Evolutionary conservation across 2,329 filamentous ascomycete genomes (phyloP).

Genomic region (Leptosphaerulina australis): DNA sequence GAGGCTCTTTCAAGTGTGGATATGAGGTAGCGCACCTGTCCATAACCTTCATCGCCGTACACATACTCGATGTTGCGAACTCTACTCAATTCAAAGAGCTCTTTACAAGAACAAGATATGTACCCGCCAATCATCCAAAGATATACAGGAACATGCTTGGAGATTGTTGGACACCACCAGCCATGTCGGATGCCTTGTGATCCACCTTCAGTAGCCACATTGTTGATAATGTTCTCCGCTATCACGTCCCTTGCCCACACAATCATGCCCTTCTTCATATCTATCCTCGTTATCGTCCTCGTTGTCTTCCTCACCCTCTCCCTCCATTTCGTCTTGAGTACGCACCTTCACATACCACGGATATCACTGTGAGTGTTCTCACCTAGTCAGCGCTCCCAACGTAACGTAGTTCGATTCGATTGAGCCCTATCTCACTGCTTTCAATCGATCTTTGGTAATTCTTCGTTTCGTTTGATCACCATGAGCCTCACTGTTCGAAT

Average conservation of each 20-base stretch:
- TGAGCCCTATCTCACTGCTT: no score
- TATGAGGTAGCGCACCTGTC: no score
- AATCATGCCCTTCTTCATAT: conserved; percentile 5
- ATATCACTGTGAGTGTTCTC: background rate
- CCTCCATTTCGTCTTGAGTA: background rate
- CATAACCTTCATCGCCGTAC: background rate
- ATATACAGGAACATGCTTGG: conserved; percentile 7
- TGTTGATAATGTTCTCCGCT: no score
- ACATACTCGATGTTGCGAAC: background rate
- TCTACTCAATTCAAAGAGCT: background rate
- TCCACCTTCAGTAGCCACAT: background rate
- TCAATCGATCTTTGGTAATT: no score
- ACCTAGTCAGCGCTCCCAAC: no score
- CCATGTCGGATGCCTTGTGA: no score
- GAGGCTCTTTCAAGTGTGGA: no score
- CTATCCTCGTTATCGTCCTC: background rate
- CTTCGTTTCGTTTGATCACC: no score
- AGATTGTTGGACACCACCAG: background rate
- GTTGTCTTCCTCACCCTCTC: background rate
- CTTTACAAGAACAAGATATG: conserved; percentile 12
- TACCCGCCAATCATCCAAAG: background rate
- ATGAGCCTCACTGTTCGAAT: no score
- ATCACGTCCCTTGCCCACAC: background rate
- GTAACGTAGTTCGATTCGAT: no score
- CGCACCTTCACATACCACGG: background rate